A percentile compares a stretch with the other conserved stretches of the same genome.
phyloP scores from a whole-genome alignment of 768 basidiomycete species.

The Hysterangium stoloniferum region DNA sequence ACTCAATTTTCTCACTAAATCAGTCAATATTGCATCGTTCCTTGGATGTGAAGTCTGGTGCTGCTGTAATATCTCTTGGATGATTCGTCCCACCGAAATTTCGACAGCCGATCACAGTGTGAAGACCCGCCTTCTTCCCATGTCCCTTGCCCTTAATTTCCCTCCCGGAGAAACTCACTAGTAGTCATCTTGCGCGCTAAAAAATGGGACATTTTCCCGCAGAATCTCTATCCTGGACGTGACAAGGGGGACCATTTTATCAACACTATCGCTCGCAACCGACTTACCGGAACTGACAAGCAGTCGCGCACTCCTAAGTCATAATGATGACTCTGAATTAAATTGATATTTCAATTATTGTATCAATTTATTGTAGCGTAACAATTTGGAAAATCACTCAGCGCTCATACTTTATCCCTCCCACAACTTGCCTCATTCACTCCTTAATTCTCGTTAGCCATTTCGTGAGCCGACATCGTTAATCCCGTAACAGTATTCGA shows the following conservation, averaged over 20 bases:
- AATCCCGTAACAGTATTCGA: no score
- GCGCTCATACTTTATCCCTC: no score
- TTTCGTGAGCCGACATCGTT: no score
- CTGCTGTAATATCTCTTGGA: slow-evolving; percentile 82
- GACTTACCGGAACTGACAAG: no score
- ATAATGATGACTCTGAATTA: no score
- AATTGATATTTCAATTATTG: no score
- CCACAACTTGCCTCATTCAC: no score
- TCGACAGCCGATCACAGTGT: slow-evolving; percentile 76
- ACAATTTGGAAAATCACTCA: no score
- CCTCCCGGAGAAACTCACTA: slow-evolving; percentile 59
- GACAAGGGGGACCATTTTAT: slow-evolving; percentile 63
- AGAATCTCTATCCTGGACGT: slow-evolving; percentile 78
- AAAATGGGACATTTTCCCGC: slow-evolving; percentile 56
- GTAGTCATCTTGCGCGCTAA: slow-evolving; percentile 74
- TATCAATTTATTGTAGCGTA: no score
- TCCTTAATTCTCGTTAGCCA: no score
- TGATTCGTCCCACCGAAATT: slow-evolving; percentile 75
- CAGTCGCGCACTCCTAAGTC: no score
- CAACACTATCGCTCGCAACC: slow-evolving; percentile 74
- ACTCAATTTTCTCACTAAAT: slow-evolving; percentile 51
- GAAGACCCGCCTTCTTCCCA: slow-evolving; percentile 1
- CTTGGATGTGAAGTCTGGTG: slow-evolving; percentile 91
- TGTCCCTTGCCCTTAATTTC: slow-evolving; percentile 6
- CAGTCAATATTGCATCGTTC: slow-evolving; percentile 82